Evolutionary conservation across 164 flowering plant genomes (phyloP), one percentile per base, ranked within the genome.

Genomic region (Magnolia sinica): DNA sequence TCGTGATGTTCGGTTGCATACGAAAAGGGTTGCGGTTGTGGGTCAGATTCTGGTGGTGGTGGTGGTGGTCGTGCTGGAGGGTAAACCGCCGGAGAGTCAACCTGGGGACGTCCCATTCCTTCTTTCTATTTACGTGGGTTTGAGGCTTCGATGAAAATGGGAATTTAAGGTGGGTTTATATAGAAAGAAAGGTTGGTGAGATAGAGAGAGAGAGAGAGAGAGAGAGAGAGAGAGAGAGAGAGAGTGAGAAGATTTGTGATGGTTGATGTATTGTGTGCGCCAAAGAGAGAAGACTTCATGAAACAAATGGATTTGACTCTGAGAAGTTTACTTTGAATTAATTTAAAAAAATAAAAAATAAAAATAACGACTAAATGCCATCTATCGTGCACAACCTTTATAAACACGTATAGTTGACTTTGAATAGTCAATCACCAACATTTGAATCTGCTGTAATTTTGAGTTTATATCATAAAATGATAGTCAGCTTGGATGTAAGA

Each of bases 61-160:
- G 45, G 45, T 37, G 45, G 45, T 37, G 45, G 7, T 37, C 45
- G 45, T 3, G 45, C 4, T 37, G 45, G 45, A 37, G 74, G 27
- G 64, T 72, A 72, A 23, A 29, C 10, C 8, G 74, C 14, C 5
- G 65, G 13, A 9, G 65, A 9, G 19, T 59, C 66, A 13, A 13
- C 50, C 27, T 73, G 74, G 18, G 45, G 22, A 20, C 76, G 70
- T 14, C 76, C 76, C 76, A 64, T 72, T 72, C 64, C 24, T 64
- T 72, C 64, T 65, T 10, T 59, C n/a, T 59, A 59, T 14, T 4
- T 19, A 59, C 16, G 64, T 59, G 64, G n/a, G 64, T 19, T 59
- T 59, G 64, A 59, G 64, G 64, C n/a, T 14, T 14, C n/a, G 64
- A 59, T 14, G n/a, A 59, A 13, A 3, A 14, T 4, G 16, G 16